A percentile compares a stretch with the other conserved stretches of the same genome.
Evolutionary conservation across 1,139 yeast species (phyloP).

Genomic region (Suhomyces terraborum): DNA sequence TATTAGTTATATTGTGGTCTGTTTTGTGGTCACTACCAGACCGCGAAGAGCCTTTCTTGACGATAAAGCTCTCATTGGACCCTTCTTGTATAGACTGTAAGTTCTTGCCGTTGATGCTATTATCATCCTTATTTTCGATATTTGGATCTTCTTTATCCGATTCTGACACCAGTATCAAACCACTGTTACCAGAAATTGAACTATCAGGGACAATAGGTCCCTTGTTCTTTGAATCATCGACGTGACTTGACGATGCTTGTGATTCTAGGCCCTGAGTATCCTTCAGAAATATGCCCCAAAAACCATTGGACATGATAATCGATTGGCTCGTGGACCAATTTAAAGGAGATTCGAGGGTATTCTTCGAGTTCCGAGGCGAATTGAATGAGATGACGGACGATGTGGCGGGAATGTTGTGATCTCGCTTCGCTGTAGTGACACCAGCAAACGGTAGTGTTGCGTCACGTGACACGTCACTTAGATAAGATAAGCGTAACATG

Average conservation of each 20-base stretch:
- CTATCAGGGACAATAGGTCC: neutral
- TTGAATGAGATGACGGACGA: neutral
- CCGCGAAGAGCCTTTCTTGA: too few relatives aligned
- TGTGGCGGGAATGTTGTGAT: neutral
- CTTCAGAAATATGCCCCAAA: constrained; percentile 12
- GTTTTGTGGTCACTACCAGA: too few relatives aligned
- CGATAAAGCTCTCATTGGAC: neutral
- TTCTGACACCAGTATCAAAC: too few relatives aligned
- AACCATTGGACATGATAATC: constrained; percentile 9
- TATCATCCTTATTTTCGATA: too few relatives aligned
- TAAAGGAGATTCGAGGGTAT: neutral
- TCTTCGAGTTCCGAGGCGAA: neutral
- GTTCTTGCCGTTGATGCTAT: neutral
- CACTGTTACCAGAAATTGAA: too few relatives aligned
- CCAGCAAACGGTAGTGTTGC: neutral
- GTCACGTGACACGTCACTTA: constrained; percentile 2
- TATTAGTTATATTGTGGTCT: too few relatives aligned
- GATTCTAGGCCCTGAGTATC: neutral
- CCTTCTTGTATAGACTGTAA: neutral
- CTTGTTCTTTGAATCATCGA: neutral
- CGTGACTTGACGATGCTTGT: neutral
- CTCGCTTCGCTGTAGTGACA: neutral
- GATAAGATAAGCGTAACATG: neutral
- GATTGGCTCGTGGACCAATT: neutral
- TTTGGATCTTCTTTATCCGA: too few relatives aligned